Percentiles rank a stretch among this genome's conserved stretches.
Evolutionary conservation across 192 early-diverging fungal genomes (phyloP).

Genomic region (Mycoemilia scoparia): DNA sequence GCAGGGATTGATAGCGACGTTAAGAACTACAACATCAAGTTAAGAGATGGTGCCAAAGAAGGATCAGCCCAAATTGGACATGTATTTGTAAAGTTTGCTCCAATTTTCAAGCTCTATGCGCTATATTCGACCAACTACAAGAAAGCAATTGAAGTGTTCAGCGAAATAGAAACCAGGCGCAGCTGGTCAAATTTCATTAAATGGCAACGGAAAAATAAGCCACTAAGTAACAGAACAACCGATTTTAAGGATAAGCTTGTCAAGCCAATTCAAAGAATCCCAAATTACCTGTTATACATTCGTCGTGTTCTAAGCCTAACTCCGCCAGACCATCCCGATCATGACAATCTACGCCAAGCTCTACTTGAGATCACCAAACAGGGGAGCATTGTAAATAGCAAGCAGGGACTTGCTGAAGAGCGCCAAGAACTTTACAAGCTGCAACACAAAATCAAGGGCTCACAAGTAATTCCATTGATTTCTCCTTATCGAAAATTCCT

Average conservation of each 20-base stretch:
- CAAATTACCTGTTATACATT: slow-evolving; percentile 79
- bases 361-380: slow-evolving; percentile 44
- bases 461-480: slow-evolving; percentile 22
- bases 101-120: slow-evolving; percentile 71
- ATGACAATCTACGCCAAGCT: slow-evolving; percentile 40
- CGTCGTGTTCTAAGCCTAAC: slow-evolving; percentile 69
- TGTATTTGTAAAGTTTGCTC: slow-evolving; percentile 55
- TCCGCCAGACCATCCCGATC: slow-evolving; percentile 57
- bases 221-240: slow-evolving; percentile 18
- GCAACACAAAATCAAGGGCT: slow-evolving; percentile 31
- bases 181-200: slow-evolving; percentile 15
- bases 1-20: slow-evolving; percentile 10
- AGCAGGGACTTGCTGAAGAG: slow-evolving; percentile 41
- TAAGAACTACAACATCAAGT: slow-evolving; percentile 12
- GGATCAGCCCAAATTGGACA: slow-evolving; percentile 43
- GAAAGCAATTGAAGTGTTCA: slow-evolving; percentile 40
- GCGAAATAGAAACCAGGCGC: slow-evolving; percentile 24
- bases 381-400: slow-evolving; percentile 73
- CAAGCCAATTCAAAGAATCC: slow-evolving; percentile 84
- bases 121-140: slow-evolving; percentile 75
- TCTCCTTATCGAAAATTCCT: slow-evolving; percentile 35
- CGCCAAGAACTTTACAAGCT: slow-evolving; percentile 35
- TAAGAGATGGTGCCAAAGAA: slow-evolving; percentile 6
- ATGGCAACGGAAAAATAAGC: slow-evolving; percentile 11
- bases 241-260: slow-evolving; percentile 50